These are phyloP conservation scores for Encephalitozoon romaleae DNA, from an alignment of 371 early-diverging fungal genomes.

Conservation along the genomic window DNA sequence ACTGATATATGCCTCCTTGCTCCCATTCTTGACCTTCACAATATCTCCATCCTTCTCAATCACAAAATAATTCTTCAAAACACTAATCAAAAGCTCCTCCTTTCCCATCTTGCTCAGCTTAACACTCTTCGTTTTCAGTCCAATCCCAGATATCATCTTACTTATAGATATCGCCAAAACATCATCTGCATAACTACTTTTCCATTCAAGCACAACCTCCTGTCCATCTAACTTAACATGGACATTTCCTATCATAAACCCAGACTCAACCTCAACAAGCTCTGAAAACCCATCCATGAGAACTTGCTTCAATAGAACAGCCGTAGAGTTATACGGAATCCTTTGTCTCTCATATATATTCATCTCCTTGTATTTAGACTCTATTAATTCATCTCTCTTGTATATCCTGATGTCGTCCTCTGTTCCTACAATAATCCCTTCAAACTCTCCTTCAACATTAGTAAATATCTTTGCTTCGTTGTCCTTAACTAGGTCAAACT, in stretches of 20 bases:
- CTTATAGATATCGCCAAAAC: constrained; percentile 44
- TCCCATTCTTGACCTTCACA: background rate
- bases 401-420: constrained; percentile 25
- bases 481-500: constrained; percentile 71
- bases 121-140: constrained; percentile 24
- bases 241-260: constrained; percentile 32
- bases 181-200: constrained; percentile 46
- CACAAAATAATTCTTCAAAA: constrained; percentile 36
- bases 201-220: constrained; percentile 46
- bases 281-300: constrained; percentile 42
- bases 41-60: background rate
- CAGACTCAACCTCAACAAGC: constrained; percentile 6
- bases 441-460: constrained; percentile 31
- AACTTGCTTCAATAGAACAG: constrained; percentile 31
- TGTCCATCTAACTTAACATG: constrained; percentile 4
- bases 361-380: constrained; percentile 22
- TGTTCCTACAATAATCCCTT: constrained; percentile 30
- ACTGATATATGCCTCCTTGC: background rate
- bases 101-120: constrained; percentile 27
- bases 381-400: constrained; percentile 14
- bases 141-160: constrained; percentile 36
- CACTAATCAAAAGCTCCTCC: constrained; percentile 22
- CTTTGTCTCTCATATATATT: constrained; percentile 39
- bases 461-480: constrained; percentile 39
- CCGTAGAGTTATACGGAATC: constrained; percentile 47